Evolutionary conservation across 768 basidiomycete genomes (phyloP).

Genomic region (Solioccasus polychromus): DNA sequence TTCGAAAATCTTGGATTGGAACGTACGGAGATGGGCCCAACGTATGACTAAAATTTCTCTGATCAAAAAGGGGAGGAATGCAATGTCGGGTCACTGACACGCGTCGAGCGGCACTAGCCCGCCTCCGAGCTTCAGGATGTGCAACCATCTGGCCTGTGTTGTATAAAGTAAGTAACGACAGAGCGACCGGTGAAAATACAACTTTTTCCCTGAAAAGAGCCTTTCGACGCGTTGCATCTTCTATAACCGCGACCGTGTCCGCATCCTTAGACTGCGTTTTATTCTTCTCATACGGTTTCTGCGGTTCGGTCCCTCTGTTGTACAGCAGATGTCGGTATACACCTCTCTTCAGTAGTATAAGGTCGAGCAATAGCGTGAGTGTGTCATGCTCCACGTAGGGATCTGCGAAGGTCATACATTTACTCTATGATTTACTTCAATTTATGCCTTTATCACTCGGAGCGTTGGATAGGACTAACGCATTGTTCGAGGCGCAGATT

Average conservation of each 20-base stretch:
- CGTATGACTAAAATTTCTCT: constrained; percentile 56
- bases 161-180: constrained; percentile 2
- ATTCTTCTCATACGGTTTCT: constrained; percentile 35
- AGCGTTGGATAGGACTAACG: constrained; percentile 42
- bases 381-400: constrained; percentile 85
- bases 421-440: constrained; percentile 38
- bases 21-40: constrained; percentile 68
- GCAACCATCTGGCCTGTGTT: constrained; percentile 61
- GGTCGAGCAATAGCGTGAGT: constrained; percentile 69
- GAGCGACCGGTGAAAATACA: background rate
- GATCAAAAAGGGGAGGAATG: constrained; percentile 3
- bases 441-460: background rate
- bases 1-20: background rate
- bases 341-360: constrained; percentile 77
- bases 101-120: constrained; percentile 66
- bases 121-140: constrained; percentile 57
- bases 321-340: constrained; percentile 82
- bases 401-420: constrained; percentile 71
- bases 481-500: constrained; percentile 84
- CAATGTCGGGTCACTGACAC: constrained; percentile 45
- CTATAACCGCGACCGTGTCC: background rate
- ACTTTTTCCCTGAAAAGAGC: constrained; percentile 29
- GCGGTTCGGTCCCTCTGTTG: constrained; percentile 69
- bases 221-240: constrained; percentile 1
- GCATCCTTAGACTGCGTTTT: background rate